Percentiles rank a stretch among this genome's conserved stretches.
These are phyloP conservation scores for Leucosporidium yakuticum DNA, from an alignment of 768 basidiomycete genomes.

Conservation along the genomic window DNA sequence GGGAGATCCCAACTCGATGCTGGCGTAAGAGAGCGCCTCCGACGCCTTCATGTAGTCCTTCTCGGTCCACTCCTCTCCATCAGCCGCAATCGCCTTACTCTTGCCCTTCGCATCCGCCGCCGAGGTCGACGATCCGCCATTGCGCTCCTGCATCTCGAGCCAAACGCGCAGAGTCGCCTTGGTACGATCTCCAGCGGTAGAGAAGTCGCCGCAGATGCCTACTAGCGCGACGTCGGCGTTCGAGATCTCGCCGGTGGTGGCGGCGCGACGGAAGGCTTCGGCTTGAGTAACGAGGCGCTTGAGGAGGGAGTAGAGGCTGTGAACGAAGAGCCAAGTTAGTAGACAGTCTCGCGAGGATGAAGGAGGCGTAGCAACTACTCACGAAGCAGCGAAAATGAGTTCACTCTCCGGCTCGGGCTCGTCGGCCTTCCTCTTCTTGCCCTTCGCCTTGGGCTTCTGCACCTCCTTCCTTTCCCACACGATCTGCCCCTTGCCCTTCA, in stretches of 20 bases:
- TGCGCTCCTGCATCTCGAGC: constrained; percentile 2
- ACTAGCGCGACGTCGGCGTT: constrained; percentile 25
- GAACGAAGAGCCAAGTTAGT: neutral
- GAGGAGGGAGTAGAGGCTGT: constrained; percentile 48
- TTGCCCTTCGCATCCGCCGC: constrained; percentile 7
- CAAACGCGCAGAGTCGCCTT: constrained; percentile 1
- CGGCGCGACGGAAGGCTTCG: constrained; percentile 52
- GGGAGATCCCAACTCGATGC: constrained; percentile 39
- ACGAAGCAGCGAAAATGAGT: constrained; percentile 41
- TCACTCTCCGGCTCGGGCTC: neutral
- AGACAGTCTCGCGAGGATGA: neutral
- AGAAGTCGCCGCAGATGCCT: constrained; percentile 45
- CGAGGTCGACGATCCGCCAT: constrained; percentile 23
- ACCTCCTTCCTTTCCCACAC: constrained; percentile 41
- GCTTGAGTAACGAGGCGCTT: constrained; percentile 54
- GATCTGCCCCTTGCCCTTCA: constrained; percentile 50
- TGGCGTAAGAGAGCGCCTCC: constrained; percentile 51
- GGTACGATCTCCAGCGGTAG: constrained; percentile 49
- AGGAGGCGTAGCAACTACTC: constrained; percentile 44
- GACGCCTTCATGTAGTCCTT: constrained; percentile 49
- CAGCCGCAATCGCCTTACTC: constrained; percentile 38
- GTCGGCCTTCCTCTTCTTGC: constrained; percentile 2
- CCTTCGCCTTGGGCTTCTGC: constrained; percentile 35
- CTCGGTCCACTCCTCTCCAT: constrained; percentile 41
- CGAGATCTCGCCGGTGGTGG: constrained; percentile 40